Percentiles rank a stretch among this genome's conserved stretches.
Evolutionary conservation across 2,329 filamentous ascomycete species (phyloP).

Genomic region (Xylariaceae sp.): DNA sequence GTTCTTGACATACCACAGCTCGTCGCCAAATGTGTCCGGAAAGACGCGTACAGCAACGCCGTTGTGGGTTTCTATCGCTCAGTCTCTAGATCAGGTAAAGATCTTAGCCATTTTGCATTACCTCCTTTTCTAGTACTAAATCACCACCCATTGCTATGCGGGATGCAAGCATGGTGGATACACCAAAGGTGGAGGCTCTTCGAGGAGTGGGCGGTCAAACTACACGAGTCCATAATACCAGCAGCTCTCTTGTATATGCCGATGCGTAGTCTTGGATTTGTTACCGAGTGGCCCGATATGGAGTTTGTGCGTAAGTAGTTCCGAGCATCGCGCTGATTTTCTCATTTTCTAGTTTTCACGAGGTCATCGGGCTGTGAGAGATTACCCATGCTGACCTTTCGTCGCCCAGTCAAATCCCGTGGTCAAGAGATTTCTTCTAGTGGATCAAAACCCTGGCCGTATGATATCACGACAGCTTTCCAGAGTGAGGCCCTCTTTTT

Average conservation of each 20-base stretch:
- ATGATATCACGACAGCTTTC: neutral
- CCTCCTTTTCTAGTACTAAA: neutral
- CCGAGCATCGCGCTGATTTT: neutral
- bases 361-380: neutral
- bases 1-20: neutral
- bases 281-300: slow-evolving; percentile 12
- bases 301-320: slow-evolving; percentile 18
- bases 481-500: neutral
- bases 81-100: too few species aligned
- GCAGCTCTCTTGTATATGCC: slow-evolving; percentile 14
- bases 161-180: slow-evolving; percentile 19
- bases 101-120: too few species aligned
- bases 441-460: neutral
- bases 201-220: neutral
- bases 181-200: neutral
- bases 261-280: neutral
- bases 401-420: slow-evolving; percentile 5
- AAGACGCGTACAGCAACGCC: neutral
- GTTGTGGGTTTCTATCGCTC: too few species aligned
- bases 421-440: neutral
- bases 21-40: neutral
- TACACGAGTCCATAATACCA: slow-evolving; percentile 11
- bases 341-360: neutral
- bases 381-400: neutral
- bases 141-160: neutral